Evolutionary conservation across 805 yeast species (phyloP).

Genomic region (Lachancea mirantina): DNA sequence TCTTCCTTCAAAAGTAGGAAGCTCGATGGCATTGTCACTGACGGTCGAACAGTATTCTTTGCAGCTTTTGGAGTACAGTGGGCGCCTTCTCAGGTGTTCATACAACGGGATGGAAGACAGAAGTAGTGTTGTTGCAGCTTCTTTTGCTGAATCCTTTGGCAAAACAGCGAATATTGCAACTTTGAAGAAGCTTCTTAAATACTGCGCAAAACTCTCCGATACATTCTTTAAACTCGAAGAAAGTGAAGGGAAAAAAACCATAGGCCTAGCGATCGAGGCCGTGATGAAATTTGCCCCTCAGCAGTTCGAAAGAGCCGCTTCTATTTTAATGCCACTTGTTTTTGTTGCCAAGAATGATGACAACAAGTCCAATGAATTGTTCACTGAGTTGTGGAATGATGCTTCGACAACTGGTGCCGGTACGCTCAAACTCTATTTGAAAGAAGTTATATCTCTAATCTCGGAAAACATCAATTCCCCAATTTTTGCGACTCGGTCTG

Average conservation of each 20-base stretch:
- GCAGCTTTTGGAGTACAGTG: conserved; percentile 45
- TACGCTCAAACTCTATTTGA: conserved; percentile 59
- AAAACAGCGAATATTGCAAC: conserved; percentile 61
- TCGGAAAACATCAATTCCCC: conserved; percentile 46
- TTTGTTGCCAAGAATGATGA: conserved; percentile 72
- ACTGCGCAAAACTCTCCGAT: conserved; percentile 42
- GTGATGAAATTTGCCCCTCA: conserved; percentile 64
- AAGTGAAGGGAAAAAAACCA: conserved; percentile 37
- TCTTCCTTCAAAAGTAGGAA: conserved; percentile 83
- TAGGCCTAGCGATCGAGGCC: conserved; percentile 58
- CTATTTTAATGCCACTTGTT: conserved; percentile 67
- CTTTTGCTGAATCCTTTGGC: conserved; percentile 78
- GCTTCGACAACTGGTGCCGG: conserved; percentile 66
- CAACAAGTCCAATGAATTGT: conserved; percentile 39
- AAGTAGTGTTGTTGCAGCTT: conserved; percentile 62
- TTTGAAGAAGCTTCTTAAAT: conserved; percentile 43
- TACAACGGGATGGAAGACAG: conserved; percentile 55
- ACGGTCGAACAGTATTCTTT: conserved; percentile 51
- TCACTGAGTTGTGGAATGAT: conserved; percentile 69
- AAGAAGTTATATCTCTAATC: conserved; percentile 56
- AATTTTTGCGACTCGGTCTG: conserved; percentile 58
- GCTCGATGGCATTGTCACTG: conserved; percentile 63
- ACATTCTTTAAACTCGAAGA: conserved; percentile 54
- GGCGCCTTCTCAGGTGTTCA: conserved; percentile 53
- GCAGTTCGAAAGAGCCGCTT: conserved; percentile 51